Percentiles rank a stretch among this genome's conserved stretches.
Conservation (phyloP, 148 eudicot genomes). For the Bassia scoparia region DNA sequence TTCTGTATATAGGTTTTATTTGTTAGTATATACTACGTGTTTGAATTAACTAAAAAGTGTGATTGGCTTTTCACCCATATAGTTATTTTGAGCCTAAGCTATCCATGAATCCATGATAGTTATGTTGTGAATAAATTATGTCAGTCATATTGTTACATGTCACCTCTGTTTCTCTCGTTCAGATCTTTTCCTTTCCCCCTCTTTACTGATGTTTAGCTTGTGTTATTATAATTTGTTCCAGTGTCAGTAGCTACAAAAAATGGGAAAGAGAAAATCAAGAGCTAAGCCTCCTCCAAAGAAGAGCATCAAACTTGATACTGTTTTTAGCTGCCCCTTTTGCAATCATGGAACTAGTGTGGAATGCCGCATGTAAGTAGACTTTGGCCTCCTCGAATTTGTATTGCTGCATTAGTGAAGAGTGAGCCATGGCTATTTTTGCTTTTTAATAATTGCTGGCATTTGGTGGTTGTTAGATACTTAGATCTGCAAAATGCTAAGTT, state of each 20-base stretch:
- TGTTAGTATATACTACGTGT: too few relatives aligned
- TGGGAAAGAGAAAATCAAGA: conserved; percentile 94
- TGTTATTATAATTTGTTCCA: conserved; percentile 8
- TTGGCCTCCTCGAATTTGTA: neutral
- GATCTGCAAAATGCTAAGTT: neutral
- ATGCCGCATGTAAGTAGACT: conserved; percentile 67
- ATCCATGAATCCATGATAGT: too few relatives aligned
- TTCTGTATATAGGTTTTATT: too few relatives aligned
- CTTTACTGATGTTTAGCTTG: neutral
- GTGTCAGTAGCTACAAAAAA: conserved; percentile 19
- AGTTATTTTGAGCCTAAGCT: too few relatives aligned
- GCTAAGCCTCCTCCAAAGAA: conserved; percentile 91
- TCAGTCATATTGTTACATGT: neutral
- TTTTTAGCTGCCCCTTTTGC: conserved; percentile 88
- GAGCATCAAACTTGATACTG: conserved; percentile 83
- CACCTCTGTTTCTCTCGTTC: neutral
- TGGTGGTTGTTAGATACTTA: neutral
- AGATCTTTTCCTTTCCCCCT: neutral
- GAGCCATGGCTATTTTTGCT: neutral
- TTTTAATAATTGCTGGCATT: neutral
- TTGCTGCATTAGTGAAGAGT: neutral
- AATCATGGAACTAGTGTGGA: conserved; percentile 87
- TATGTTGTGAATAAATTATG: too few relatives aligned
- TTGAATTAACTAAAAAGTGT: too few relatives aligned
- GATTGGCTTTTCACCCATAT: too few relatives aligned